These are phyloP conservation scores for Solanum hybrid DNA, from an alignment of 305 asterid genomes.

Conservation along the genomic window DNA sequence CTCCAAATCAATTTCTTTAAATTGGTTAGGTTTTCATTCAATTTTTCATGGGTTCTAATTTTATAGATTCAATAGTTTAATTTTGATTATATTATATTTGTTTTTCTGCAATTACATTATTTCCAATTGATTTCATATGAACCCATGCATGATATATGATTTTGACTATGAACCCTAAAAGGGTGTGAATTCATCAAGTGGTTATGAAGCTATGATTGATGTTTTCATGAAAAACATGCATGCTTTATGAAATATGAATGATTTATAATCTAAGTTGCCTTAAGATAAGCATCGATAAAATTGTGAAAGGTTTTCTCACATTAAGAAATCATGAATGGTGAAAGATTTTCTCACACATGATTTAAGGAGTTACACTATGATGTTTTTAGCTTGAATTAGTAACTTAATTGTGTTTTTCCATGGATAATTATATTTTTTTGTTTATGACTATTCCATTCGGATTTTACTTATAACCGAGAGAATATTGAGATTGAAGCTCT, in stretches of 20 bases:
- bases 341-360: background rate
- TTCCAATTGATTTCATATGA: background rate
- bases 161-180: background rate
- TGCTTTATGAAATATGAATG: background rate
- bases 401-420: background rate
- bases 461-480: background rate
- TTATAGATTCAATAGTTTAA: background rate
- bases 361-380: background rate
- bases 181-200: background rate
- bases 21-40: background rate
- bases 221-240: background rate
- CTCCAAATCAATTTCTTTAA: background rate
- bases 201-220: background rate
- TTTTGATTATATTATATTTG: too few relatives aligned
- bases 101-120: background rate
- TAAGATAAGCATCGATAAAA: background rate
- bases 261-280: background rate
- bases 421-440: background rate
- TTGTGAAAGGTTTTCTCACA: background rate
- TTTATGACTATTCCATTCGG: background rate
- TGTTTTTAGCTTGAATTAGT: background rate
- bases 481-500: background rate
- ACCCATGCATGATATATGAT: background rate
- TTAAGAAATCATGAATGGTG: background rate
- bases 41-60: background rate